Base-by-base conservation (phyloP, 805 yeast species). In the Debaryomyces prosopidis region DNA sequence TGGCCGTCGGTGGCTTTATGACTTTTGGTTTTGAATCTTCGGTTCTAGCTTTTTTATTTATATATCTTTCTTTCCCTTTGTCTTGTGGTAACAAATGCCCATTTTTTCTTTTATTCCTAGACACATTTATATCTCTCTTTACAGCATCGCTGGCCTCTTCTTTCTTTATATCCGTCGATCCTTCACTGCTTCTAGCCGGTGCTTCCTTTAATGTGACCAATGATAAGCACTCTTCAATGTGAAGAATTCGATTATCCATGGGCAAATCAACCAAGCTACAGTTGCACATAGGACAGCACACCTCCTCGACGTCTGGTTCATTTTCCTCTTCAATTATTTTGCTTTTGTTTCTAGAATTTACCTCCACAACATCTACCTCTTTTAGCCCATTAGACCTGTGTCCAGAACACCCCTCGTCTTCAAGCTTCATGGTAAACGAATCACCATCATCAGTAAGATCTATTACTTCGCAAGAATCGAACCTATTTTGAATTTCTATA, bases 251-350 rank as follows among this genome's bases (percentile, higher is more conserved):
- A 20, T 68, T 71, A 27, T 68, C 68, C 5, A 81, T 47, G 2
- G 65, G 55, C 15, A 77, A 60, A 1, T 46, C 46, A 2, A 75
- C 63, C 17, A 84, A 50, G 36, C 71, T 59, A 2, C 63, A 42
- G 5, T 48, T 44, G 51, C 89, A 84, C 1, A 83, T 59, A 0
- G 88, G 89, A 54, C 89, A 84, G 14, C 17, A n/a, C 8, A 53
- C 42, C 36, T 27, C 27, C 16, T 32, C 36, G 5, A 28, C 19
- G n/a, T 18, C 26, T 23, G 5, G 5, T 26, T 44, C 45, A 4
- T 19, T 32, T 30, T 36, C 33, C 19, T 39, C 39, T 32, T 11
- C 36, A 30, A 31, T 34, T 1, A 11, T 31, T 14, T 14, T 20
- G 17, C 11, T n/a, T 14, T 39, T 39, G 36, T 31, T 26, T 14